Conservation (phyloP, 257 asterid genomes). For the Osmanthus fragrans region DNA sequence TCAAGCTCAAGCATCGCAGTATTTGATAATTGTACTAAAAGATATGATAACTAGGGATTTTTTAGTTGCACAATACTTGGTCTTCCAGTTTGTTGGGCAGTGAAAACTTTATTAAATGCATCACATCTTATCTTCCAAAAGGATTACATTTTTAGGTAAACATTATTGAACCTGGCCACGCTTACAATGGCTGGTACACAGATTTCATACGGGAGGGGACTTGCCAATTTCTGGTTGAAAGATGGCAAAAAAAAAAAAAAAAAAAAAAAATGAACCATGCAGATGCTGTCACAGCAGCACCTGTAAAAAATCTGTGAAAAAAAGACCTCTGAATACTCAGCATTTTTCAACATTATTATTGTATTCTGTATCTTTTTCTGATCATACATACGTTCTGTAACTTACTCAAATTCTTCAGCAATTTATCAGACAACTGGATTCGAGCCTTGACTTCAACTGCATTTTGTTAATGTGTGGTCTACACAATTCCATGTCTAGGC, state of each 20-base stretch:
- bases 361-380: background rate
- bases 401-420: slow-evolving; percentile 2
- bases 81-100: slow-evolving; percentile 8
- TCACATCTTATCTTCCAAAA: slow-evolving; percentile 18
- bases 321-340: too few species aligned
- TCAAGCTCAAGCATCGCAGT: background rate
- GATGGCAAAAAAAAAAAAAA: too few species aligned
- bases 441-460: background rate
- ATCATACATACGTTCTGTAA: background rate
- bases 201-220: too few species aligned
- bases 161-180: background rate
- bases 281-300: too few species aligned
- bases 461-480: background rate
- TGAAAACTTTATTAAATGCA: slow-evolving; percentile 24
- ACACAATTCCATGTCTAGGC: background rate
- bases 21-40: too few species aligned
- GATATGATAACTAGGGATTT: background rate
- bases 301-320: too few species aligned
- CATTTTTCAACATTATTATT: background rate
- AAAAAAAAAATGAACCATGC: too few species aligned
- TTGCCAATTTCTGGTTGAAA: too few species aligned
- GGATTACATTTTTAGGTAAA: background rate
- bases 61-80: background rate
- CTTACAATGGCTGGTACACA: too few species aligned
- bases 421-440: slow-evolving; percentile 13